These are phyloP conservation scores for Narthecium ossifragum DNA, from an alignment of 106 monocot species.

Conservation along the genomic window DNA sequence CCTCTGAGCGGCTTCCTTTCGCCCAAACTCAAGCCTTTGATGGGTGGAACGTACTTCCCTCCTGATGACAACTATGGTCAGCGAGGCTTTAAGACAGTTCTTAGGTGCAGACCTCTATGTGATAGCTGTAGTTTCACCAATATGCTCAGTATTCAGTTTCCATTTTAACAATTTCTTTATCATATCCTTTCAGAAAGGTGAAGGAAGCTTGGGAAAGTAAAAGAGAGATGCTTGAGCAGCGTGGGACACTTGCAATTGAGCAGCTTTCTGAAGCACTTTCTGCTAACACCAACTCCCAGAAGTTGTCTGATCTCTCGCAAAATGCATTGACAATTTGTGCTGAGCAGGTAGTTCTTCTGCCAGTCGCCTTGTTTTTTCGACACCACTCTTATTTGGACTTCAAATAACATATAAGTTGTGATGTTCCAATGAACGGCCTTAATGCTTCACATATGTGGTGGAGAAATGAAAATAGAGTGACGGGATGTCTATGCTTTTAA, in stretches of 20 bases:
- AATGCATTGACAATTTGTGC: conserved; percentile 44
- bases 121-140: too few relatives aligned
- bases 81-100: conserved; percentile 81
- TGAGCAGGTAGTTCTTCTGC: conserved; percentile 72
- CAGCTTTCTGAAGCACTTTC: conserved; percentile 81
- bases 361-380: too few relatives aligned
- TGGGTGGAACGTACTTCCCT: conserved; percentile 98
- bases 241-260: conserved; percentile 62
- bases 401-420: too few relatives aligned
- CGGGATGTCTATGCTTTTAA: too few relatives aligned
- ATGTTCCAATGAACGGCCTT: too few relatives aligned
- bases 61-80: conserved; percentile 94
- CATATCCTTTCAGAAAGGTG: conserved; percentile 54
- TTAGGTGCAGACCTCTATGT: conserved; percentile 54
- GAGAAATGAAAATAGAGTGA: too few relatives aligned
- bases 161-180: not conserved
- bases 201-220: conserved; percentile 92
- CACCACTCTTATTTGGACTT: too few relatives aligned
- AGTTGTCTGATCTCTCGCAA: conserved; percentile 41
- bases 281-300: conserved; percentile 31
- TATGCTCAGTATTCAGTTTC: not conserved
- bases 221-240: conserved; percentile 58
- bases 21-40: conserved; percentile 82
- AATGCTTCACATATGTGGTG: too few relatives aligned
- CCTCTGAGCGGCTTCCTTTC: conserved; percentile 92